Conservation (phyloP, 805 yeast species). For the Nakazawaea peltata region DNA sequence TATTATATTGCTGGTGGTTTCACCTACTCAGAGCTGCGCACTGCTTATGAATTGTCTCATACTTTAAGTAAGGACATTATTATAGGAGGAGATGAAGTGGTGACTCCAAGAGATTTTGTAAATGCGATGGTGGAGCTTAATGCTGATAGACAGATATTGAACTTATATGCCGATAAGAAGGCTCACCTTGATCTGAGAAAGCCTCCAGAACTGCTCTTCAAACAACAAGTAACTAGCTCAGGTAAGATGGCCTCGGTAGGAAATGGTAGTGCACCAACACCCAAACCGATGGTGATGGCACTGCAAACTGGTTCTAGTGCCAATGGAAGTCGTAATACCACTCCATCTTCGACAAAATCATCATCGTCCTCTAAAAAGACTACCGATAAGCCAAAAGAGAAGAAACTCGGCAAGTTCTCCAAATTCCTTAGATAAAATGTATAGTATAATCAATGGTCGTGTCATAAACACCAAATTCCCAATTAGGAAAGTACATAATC, state of each 20-base stretch:
- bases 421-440: conserved; percentile 36
- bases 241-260: conserved; percentile 9
- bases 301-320: too few relatives aligned
- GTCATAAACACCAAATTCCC: too few relatives aligned
- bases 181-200: conserved; percentile 18
- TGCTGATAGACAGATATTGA: conserved; percentile 30
- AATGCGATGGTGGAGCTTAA: conserved; percentile 28
- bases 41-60: conserved; percentile 62
- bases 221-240: conserved; percentile 16
- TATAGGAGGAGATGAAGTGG: conserved; percentile 71
- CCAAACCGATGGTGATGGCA: too few relatives aligned
- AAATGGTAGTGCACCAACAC: conserved; percentile 11
- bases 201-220: conserved; percentile 37
- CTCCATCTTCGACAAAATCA: too few relatives aligned
- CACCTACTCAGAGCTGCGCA: conserved; percentile 73
- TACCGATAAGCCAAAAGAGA: conserved; percentile 22
- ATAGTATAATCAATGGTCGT: too few relatives aligned
- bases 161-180: conserved; percentile 28
- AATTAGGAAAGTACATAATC: too few relatives aligned
- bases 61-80: conserved; percentile 63
- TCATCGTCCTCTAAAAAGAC: background rate
- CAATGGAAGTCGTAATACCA: too few relatives aligned
- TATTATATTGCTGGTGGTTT: conserved; percentile 87
- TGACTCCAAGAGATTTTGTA: conserved; percentile 41
- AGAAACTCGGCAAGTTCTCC: conserved; percentile 38